phyloP scores from a whole-genome alignment of 1,284 basidiomycete species.

The Serendipita sp. region DNA sequence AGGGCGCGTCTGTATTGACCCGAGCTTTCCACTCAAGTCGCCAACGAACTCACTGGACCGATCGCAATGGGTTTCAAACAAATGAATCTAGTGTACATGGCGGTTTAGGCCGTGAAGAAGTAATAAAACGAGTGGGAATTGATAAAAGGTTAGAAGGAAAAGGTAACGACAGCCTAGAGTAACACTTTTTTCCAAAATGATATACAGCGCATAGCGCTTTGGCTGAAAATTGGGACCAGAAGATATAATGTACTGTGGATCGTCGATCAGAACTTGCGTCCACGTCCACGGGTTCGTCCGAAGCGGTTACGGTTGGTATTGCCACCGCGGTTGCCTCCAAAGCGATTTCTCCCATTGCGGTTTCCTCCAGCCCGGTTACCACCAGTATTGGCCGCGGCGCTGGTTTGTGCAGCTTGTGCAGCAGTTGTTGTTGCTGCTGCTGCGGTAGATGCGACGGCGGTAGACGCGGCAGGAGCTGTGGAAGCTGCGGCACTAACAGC shows the following conservation, averaged over 20 bases:
- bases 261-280: neutral
- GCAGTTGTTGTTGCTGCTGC: neutral
- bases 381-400: neutral
- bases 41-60: neutral
- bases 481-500: too few species aligned
- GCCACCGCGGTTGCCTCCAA: neutral
- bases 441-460: neutral
- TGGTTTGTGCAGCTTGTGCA: neutral
- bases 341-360: neutral
- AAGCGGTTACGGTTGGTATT: neutral
- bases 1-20: neutral
- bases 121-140: neutral
- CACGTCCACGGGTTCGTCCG: neutral
- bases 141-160: neutral
- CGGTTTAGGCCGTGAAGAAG: neutral
- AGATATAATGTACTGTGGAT: neutral
- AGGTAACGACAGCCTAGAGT: too few species aligned
- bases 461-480: neutral
- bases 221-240: neutral
- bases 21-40: neutral
- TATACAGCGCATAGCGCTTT: neutral
- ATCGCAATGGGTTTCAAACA: neutral
- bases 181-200: neutral
- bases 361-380: neutral
- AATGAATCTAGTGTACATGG: constrained; percentile 1